Conservation (phyloP, 2,329 filamentous ascomycete genomes). For the Alternaria ethzedia region DNA sequence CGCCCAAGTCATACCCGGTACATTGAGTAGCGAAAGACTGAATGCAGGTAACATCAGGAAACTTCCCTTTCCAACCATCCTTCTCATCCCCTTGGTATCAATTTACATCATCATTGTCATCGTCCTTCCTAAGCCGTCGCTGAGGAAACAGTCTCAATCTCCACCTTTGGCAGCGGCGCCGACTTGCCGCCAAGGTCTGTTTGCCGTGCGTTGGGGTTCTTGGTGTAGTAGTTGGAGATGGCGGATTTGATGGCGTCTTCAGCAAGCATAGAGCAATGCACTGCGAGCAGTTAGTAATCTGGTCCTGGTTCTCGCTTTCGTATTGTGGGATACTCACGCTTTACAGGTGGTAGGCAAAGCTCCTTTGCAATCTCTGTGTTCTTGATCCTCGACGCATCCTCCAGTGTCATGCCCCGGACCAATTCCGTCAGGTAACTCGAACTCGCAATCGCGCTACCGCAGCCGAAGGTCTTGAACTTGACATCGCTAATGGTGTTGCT, state of each 20-base stretch:
- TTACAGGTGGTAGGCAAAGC: slow-evolving; percentile 85
- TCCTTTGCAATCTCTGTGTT: slow-evolving; percentile 99
- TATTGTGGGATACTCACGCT: slow-evolving; percentile 64
- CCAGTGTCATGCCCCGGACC: slow-evolving; percentile 93
- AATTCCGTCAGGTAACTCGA: slow-evolving; percentile 94
- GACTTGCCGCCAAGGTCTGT: slow-evolving; percentile 81
- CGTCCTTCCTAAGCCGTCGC: slow-evolving; percentile 41
- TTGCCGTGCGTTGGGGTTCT: slow-evolving; percentile 77
- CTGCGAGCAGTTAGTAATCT: slow-evolving; percentile 52
- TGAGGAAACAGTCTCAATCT: slow-evolving; percentile 61
- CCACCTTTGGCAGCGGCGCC: slow-evolving; percentile 70
- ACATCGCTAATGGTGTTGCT: slow-evolving; percentile 91
- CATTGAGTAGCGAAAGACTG: slow-evolving; percentile 15
- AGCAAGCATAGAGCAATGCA: slow-evolving; percentile 91
- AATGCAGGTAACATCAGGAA: slow-evolving; percentile 4
- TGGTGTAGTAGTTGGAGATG: slow-evolving; percentile 88
- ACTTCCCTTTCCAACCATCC: not conserved
- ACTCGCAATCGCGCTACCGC: slow-evolving; percentile 91
- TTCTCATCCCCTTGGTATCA: slow-evolving; percentile 23
- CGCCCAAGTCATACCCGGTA: slow-evolving; percentile 12
- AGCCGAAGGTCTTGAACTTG: slow-evolving; percentile 98
- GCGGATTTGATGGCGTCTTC: slow-evolving; percentile 93
- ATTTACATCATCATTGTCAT: slow-evolving; percentile 23
- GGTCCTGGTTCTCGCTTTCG: not conserved
- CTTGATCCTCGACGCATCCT: slow-evolving; percentile 89